phyloP scores from a whole-genome alignment of 1,284 basidiomycete species.

The Trametes polyzona region DNA sequence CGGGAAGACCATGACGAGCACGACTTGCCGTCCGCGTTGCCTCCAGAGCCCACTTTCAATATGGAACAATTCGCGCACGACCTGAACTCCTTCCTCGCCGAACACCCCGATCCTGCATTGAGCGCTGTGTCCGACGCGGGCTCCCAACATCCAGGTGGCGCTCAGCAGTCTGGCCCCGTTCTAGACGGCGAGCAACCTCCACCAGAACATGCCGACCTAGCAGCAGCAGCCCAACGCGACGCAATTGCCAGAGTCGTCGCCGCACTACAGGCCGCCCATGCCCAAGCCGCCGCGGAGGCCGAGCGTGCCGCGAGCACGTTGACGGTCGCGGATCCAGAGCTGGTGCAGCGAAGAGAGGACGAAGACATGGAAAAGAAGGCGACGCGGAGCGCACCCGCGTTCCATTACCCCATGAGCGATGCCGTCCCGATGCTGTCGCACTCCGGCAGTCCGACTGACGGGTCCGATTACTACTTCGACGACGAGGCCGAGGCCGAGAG shows the following conservation, averaged over 20 bases:
- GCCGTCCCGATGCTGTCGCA: slow-evolving; percentile 24
- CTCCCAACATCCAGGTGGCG: slow-evolving; percentile 29
- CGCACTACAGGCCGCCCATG: slow-evolving; percentile 74
- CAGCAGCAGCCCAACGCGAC: slow-evolving; percentile 12
- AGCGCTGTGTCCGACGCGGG: slow-evolving; percentile 61
- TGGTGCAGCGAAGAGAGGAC: slow-evolving; percentile 45
- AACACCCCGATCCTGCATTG: slow-evolving; percentile 66
- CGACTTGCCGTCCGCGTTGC: slow-evolving; percentile 25
- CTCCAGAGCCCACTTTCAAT: slow-evolving; percentile 46
- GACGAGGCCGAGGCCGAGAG: slow-evolving; percentile 30
- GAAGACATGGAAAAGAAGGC: slow-evolving; percentile 52
- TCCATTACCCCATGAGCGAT: slow-evolving; percentile 69
- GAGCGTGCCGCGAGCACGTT: slow-evolving; percentile 49
- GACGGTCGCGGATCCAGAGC: slow-evolving; percentile 46
- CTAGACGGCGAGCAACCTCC: slow-evolving; percentile 8
- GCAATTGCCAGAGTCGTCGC: slow-evolving; percentile 46
- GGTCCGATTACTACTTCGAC: slow-evolving; percentile 60
- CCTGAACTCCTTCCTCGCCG: slow-evolving; percentile 68
- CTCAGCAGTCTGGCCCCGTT: slow-evolving; percentile 9
- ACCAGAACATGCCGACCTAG: slow-evolving; percentile 5
- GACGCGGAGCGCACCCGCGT: slow-evolving; percentile 71
- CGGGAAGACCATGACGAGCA: slow-evolving; percentile 32
- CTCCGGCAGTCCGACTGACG: slow-evolving; percentile 43
- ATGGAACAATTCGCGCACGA: slow-evolving; percentile 76
- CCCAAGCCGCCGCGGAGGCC: slow-evolving; percentile 54